These are phyloP conservation scores for Petrea volubilis DNA, from an alignment of 257 asterid species.

Conservation along the genomic window DNA sequence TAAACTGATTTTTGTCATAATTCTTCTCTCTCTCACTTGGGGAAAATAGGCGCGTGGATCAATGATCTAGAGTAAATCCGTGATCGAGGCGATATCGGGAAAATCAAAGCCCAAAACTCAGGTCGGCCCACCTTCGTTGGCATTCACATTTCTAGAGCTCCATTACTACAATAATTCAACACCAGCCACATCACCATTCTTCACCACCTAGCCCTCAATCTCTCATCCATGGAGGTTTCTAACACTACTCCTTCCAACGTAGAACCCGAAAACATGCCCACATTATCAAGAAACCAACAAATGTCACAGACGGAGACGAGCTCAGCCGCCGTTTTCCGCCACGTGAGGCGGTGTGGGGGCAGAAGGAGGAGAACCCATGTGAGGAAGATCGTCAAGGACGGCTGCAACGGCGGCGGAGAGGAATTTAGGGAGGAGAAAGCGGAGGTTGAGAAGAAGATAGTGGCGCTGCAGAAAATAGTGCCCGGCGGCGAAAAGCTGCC, in stretches of 20 bases:
- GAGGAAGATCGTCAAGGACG: conserved; percentile 16
- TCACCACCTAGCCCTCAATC: not conserved
- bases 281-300: conserved; percentile 27
- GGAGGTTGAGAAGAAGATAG: conserved; percentile 52
- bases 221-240: conserved; percentile 32
- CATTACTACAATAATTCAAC: conserved; percentile 42
- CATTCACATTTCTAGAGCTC: conserved; percentile 50
- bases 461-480: conserved; percentile 52
- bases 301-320: not conserved
- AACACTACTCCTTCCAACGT: not conserved
- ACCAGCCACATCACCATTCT: conserved; percentile 19
- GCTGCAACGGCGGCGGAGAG: not conserved
- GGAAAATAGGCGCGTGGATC: conserved; percentile 7
- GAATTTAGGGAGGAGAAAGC: conserved; percentile 27
- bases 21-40: too few relatives aligned
- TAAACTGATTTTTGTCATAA: not conserved
- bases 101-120: conserved; percentile 29
- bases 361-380: conserved; percentile 9
- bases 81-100: conserved; percentile 31
- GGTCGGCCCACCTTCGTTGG: conserved; percentile 56
- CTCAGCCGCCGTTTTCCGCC: conserved; percentile 22
- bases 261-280: conserved; percentile 14
- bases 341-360: conserved; percentile 18
- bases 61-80: conserved; percentile 27
- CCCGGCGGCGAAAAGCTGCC: conserved; percentile 69